Evolutionary conservation across 2,329 filamentous ascomycete species (phyloP), one percentile per base, ranked within the genome.

Genomic region (Leptographium procerum): DNA sequence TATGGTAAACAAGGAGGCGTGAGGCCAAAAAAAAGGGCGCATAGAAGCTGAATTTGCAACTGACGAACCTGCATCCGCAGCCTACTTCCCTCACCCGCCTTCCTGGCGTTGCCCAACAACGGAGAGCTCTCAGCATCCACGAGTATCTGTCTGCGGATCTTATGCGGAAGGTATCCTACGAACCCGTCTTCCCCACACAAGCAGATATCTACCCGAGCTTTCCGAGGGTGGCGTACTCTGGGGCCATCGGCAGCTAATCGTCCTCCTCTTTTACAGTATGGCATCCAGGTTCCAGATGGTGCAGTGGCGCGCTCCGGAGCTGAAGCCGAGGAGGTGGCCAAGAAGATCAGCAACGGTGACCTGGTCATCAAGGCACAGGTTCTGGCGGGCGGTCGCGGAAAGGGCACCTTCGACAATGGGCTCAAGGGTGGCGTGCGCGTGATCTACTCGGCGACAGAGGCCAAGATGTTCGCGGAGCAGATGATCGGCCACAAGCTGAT

Each of bases 301-400:
- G 80, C 86, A 71, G 91, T 95, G 69, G 94, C 94, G 66, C 85
- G 84, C 73, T 87, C 79, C 63, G 83, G 88, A 53, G 84, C 86
- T 69, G 94, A 97, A 80, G 94, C 94, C 66, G 92, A 96, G 82
- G 80, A 84, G 68, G 83, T 97, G 69, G 94, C 94, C 60, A 91
- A 92, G 78, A 79, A 86, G 65, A 94, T 99, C 70, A 88, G 90
- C 79, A 87, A 82, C 68, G 92, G 95, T 72, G 94, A 99, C 74
- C 92, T 96, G 85, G 94, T 99, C 67, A 97, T 99, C 83, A 99
- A 99, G 84, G 94, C 94, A 63, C 94, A 99, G 80, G 94, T 99
- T 62, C 88, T 99, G 63, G 94, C 94, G 63, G 94, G 94, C 77
- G 94, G 94, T 65, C 88, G 94, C 80, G 94, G 94, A 77, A 99